Percentiles rank a stretch among this genome's conserved stretches.
Evolutionary conservation across 108 stramenopile genomes (phyloP).

Genomic region (Nitzschia inconspicua): DNA sequence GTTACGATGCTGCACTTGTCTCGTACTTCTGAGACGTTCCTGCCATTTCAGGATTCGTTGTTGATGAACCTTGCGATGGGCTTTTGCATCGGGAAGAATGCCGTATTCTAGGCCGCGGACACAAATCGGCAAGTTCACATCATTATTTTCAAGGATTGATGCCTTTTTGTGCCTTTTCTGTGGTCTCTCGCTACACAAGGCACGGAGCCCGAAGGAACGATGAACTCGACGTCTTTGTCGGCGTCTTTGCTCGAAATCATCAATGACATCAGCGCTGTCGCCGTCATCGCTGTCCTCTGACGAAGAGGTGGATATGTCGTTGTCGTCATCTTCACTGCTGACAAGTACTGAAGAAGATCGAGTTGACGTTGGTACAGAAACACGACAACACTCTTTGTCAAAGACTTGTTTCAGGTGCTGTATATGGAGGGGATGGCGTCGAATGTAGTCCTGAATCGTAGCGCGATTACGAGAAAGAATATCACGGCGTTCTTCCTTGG

Average conservation of each 20-base stretch:
- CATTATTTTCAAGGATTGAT: background rate
- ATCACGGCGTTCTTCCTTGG: conserved; percentile 29
- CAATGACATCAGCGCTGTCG: conserved; percentile 5
- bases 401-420: conserved; percentile 24
- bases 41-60: conserved; percentile 15
- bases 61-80: conserved; percentile 13
- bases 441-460: conserved; percentile 10
- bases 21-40: background rate
- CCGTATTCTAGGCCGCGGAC: conserved; percentile 32
- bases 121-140: conserved; percentile 9
- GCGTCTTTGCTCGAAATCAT: background rate
- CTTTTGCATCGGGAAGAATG: conserved; percentile 25
- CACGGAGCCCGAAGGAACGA: background rate
- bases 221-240: background rate
- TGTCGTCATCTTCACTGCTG: conserved; percentile 3
- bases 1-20: background rate
- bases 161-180: background rate
- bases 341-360: background rate
- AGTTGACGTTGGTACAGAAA: conserved; percentile 2
- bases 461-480: conserved; percentile 18
- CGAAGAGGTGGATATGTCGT: background rate
- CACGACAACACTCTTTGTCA: too few species aligned
- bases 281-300: background rate
- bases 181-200: background rate
- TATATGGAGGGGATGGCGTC: conserved; percentile 6